phyloP scores from a whole-genome alignment of 116 monocot species.

The Trichopus zeylanicus region DNA sequence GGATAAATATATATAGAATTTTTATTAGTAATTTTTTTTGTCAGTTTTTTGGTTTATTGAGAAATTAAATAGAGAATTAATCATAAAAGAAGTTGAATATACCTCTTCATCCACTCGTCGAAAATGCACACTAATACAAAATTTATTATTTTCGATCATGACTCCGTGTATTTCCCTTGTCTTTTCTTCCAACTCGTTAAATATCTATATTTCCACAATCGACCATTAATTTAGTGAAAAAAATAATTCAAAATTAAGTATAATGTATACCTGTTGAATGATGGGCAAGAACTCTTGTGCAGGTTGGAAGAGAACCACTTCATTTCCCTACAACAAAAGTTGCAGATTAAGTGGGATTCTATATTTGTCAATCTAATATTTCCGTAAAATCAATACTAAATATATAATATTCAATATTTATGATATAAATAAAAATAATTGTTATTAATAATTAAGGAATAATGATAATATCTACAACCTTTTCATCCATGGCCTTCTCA shows the following conservation, averaged over 20 bases:
- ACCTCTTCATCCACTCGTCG: constrained; percentile 36
- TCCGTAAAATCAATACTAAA: not conserved
- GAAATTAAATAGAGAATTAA: no score
- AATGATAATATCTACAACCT: constrained; percentile 1
- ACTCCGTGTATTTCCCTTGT: constrained; percentile 18
- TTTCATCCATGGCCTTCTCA: not conserved
- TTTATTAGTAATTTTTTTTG: not conserved
- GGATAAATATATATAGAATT: not conserved
- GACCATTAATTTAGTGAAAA: not conserved
- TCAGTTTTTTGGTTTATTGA: not conserved
- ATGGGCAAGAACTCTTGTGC: constrained; percentile 21
- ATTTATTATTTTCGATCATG: constrained; percentile 41
- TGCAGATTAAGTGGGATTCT: not conserved
- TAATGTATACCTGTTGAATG: constrained; percentile 10
- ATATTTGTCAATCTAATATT: no score
- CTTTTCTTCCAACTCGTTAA: constrained; percentile 10
- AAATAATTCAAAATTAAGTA: not conserved
- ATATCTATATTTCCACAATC: constrained; percentile 2
- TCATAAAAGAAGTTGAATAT: not conserved
- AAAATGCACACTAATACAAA: constrained; percentile 39
- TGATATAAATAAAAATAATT: not conserved
- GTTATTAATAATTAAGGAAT: not conserved
- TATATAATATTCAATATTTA: not conserved
- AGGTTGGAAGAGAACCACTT: constrained; percentile 15
- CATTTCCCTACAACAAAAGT: constrained; percentile 12